Conservation (phyloP, 2,329 filamentous ascomycete genomes). For the Cordyceps pruinosa region DNA sequence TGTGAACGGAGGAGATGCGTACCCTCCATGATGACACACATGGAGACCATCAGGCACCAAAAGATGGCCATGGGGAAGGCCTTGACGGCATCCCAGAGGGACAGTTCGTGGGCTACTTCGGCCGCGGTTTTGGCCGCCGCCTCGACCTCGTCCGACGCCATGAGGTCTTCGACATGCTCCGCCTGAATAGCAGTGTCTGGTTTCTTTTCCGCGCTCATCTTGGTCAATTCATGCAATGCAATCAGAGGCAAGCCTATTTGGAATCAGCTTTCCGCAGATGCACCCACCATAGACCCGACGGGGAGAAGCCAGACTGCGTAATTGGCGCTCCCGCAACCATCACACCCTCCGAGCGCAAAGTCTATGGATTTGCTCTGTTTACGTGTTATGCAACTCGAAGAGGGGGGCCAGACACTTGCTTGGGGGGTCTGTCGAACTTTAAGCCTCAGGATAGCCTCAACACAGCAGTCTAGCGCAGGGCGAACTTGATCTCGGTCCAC, state of each 20-base stretch:
- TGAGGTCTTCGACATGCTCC: not conserved
- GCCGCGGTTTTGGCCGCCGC: slow-evolving; percentile 10
- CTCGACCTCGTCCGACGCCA: not conserved
- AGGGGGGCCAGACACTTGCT: too few relatives aligned
- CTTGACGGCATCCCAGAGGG: slow-evolving; percentile 13
- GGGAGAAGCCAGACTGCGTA: too few relatives aligned
- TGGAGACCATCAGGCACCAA: slow-evolving; percentile 21
- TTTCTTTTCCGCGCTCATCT: not conserved
- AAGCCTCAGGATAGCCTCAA: too few relatives aligned
- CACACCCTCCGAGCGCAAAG: too few relatives aligned
- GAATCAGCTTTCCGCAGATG: not conserved
- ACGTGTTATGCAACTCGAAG: too few relatives aligned
- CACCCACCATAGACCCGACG: not conserved
- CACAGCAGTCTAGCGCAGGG: too few relatives aligned
- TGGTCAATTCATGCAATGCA: not conserved
- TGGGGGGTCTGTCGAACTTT: too few relatives aligned
- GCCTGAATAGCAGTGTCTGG: not conserved
- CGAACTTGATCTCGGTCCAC: not conserved
- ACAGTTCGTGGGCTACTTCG: slow-evolving; percentile 13
- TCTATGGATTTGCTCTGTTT: too few relatives aligned
- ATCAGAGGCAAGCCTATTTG: not conserved
- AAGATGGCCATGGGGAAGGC: slow-evolving; percentile 19
- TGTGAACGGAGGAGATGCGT: not conserved
- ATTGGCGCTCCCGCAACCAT: too few relatives aligned
- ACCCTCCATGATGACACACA: slow-evolving; percentile 27